phyloP scores from a whole-genome alignment of 2,329 filamentous ascomycete species.

The Curvularia sp. region DNA sequence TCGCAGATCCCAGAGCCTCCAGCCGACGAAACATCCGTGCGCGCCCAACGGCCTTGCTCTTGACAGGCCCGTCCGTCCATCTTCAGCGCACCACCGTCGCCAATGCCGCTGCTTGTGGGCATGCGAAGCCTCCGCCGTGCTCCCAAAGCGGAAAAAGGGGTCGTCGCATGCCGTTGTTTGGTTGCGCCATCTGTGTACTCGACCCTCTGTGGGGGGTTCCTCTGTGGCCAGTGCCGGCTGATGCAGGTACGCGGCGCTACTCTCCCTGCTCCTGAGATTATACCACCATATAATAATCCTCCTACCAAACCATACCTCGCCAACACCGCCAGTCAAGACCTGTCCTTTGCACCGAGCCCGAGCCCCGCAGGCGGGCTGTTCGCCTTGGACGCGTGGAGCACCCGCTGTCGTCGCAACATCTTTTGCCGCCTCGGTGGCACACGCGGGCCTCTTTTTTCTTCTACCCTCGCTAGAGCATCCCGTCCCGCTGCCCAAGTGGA shows the following conservation, averaged over 20 bases:
- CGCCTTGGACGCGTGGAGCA: background rate
- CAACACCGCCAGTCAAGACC: background rate
- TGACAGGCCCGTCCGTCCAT: conserved; percentile 6
- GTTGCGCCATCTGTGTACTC: conserved; percentile 9
- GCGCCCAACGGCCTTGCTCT: conserved; percentile 10
- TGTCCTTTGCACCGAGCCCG: background rate
- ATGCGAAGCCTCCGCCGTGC: background rate
- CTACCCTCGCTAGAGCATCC: background rate
- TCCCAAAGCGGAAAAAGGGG: conserved; percentile 4
- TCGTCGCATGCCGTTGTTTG: conserved; percentile 3
- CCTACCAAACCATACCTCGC: background rate
- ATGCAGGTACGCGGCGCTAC: conserved; percentile 35
- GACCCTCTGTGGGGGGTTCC: conserved; percentile 14
- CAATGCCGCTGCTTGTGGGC: background rate
- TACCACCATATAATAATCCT: background rate
- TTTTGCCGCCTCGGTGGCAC: background rate
- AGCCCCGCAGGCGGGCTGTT: conserved; percentile 3
- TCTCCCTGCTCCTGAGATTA: conserved; percentile 18
- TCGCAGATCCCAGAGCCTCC: conserved; percentile 13
- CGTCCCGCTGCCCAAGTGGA: conserved; percentile 6
- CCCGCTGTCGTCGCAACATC: background rate
- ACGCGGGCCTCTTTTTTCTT: background rate
- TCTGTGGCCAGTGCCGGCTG: conserved; percentile 15
- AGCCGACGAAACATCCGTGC: conserved; percentile 13
- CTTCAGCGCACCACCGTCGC: conserved; percentile 9